A percentile compares a stretch with the other conserved stretches of the same genome.
phyloP scores from a whole-genome alignment of 345 rosid species.

The Triadica sebifera region DNA sequence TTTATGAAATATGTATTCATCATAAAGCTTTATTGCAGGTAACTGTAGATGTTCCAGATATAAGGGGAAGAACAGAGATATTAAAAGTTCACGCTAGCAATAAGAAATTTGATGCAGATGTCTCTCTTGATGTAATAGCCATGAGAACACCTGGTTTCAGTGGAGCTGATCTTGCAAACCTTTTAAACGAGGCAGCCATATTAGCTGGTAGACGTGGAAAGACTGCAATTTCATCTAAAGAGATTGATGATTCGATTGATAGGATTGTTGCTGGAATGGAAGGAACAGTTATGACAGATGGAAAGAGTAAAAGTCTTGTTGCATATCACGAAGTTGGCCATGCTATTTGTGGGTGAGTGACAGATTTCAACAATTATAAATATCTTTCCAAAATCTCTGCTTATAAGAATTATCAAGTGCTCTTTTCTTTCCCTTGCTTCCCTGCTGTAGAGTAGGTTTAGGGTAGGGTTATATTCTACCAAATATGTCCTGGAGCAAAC shows the following conservation, averaged over 20 bases:
- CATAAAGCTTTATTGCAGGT: conserved; percentile 50
- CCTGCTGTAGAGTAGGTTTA: background rate
- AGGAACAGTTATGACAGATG: conserved; percentile 98
- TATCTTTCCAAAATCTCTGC: background rate
- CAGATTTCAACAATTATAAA: background rate
- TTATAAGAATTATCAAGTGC: background rate
- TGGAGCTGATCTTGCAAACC: conserved; percentile 97
- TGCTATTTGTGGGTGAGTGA: conserved; percentile 85
- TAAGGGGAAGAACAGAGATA: conserved; percentile 86
- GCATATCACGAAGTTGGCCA: conserved; percentile 99
- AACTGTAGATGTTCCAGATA: conserved; percentile 85
- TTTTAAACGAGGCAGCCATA: conserved; percentile 93
- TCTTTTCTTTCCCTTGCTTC: background rate
- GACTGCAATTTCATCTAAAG: conserved; percentile 82
- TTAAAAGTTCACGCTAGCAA: conserved; percentile 85
- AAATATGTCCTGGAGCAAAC: background rate
- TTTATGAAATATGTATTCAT: conserved; percentile 17
- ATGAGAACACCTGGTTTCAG: conserved; percentile 99
- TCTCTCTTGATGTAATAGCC: conserved; percentile 84
- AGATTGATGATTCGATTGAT: conserved; percentile 94
- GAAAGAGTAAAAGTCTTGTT: conserved; percentile 94
- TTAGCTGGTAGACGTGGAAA: conserved; percentile 88
- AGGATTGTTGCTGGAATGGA: conserved; percentile 99
- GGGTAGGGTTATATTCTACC: background rate
- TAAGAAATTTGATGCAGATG: conserved; percentile 84